Base-by-base conservation (phyloP, 2,329 filamentous ascomycete genomes). In the Pezicula carpinea region DNA sequence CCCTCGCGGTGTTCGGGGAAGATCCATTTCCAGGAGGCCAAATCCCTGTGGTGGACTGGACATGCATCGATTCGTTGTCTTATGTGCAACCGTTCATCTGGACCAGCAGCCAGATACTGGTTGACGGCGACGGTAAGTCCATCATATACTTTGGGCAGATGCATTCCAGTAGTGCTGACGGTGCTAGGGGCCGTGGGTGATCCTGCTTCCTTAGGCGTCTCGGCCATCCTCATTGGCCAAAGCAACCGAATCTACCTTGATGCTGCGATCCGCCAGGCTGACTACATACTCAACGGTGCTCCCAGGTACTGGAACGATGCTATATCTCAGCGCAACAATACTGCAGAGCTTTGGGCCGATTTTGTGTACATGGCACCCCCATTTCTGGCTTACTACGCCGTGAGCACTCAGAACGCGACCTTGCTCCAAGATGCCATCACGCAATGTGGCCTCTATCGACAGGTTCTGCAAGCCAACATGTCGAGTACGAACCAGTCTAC, bases 341-440 rank as follows among this genome's bases (percentile, higher is more conserved):
- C 63, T 6, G 53, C 67, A 4, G 70, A 75, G 48, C 60, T 75
- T 8, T 75, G 73, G 70, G 66, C 71, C 13, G 74, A 77, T 55
- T 73, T 69, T 52, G 48, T 74, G 6, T 71, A 70, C 54, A 76
- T 75, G 73, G 67, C 66, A 1, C 72, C 73, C n/a, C 73, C 74
- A 18, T 38, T 53, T 47, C 32, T 75, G 15, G 72, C 72, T 3
- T 75, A 72, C 53, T 69, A 69, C 54, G 72, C 63, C 21, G 67
- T 72, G 6, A 64, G 64, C 13, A 60, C 55, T 0, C 55, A 62
- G n/a, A 61, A 74, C 44, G 26, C 62, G 11, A 53, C 43, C 6
- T 49, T 68, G 15, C 48, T 72, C 21, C 53, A 56, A n/a, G 62
- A 66, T 47, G 64, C 69, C 3, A 58, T 70, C 8, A 36, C 54